These are phyloP conservation scores for Wickerhamiella brachini DNA, from an alignment of 805 yeast genomes.

Conservation along the genomic window DNA sequence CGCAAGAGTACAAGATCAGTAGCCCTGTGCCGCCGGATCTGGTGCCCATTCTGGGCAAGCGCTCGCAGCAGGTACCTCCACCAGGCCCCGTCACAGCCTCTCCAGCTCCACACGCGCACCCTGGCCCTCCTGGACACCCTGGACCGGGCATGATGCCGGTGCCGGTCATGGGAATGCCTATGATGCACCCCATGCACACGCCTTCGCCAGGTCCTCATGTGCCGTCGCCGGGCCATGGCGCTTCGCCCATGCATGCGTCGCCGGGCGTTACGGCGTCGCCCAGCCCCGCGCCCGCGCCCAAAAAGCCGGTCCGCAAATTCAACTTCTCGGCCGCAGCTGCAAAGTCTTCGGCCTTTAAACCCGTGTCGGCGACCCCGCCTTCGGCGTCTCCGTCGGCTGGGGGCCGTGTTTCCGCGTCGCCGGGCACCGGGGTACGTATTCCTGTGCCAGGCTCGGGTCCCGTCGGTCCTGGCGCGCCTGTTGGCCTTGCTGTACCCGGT, in stretches of 20 bases:
- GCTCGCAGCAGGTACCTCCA: background rate
- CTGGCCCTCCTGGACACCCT: conserved; percentile 1
- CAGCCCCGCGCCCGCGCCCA: conserved; percentile 11
- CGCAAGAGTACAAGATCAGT: conserved; percentile 60
- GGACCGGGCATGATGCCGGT: conserved; percentile 3
- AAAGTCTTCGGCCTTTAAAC: background rate
- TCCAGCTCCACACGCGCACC: background rate
- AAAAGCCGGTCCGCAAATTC: background rate
- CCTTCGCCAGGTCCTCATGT: conserved; percentile 6
- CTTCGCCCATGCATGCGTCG: conserved; percentile 14
- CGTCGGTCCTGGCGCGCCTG: background rate
- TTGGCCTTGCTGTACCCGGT: too few relatives aligned
- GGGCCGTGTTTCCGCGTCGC: too few relatives aligned
- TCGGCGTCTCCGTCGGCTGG: background rate
- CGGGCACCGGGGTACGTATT: background rate
- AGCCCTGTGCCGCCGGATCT: conserved; percentile 46
- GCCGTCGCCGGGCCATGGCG: background rate
- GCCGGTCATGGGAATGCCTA: conserved; percentile 11
- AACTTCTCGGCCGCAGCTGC: background rate
- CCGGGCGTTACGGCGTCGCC: conserved; percentile 16
- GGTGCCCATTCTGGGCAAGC: conserved; percentile 45
- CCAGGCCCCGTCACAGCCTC: background rate
- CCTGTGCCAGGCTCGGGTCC: background rate
- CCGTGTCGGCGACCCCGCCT: background rate
- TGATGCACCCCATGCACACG: conserved; percentile 8